These are phyloP conservation scores for Parachaetomium inaequale DNA, from an alignment of 495 filamentous ascomycete genomes.

Conservation along the genomic window DNA sequence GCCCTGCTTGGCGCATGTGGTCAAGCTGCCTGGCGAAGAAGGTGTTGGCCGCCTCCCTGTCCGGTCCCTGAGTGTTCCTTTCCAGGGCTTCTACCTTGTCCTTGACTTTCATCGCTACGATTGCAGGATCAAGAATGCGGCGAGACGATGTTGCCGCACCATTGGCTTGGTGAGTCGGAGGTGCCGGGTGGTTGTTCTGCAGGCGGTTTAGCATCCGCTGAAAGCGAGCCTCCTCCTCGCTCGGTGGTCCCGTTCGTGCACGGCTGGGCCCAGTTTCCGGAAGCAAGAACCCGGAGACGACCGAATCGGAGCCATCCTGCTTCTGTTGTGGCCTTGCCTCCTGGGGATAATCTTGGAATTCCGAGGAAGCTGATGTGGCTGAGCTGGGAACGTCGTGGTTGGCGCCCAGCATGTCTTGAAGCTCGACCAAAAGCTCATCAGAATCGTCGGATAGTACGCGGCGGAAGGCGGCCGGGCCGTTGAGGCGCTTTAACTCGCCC, in stretches of 20 bases:
- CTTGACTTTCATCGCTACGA: slow-evolving; percentile 24
- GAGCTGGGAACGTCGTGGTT: background rate
- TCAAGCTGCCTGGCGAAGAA: background rate
- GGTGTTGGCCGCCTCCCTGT: background rate
- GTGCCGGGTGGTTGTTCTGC: slow-evolving; percentile 1
- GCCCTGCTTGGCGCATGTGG: background rate
- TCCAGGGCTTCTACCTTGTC: background rate
- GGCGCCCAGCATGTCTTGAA: slow-evolving; percentile 4
- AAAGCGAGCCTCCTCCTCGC: slow-evolving; percentile 23
- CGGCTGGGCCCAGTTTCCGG: background rate
- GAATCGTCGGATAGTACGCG: slow-evolving; percentile 6
- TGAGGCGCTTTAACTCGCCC: slow-evolving; percentile 19
- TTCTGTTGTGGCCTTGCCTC: background rate
- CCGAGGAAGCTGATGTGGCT: background rate
- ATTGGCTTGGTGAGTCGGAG: background rate
- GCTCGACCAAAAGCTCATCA: slow-evolving; percentile 7
- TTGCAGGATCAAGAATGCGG: slow-evolving; percentile 19
- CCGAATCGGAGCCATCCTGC: background rate
- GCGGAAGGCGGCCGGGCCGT: background rate
- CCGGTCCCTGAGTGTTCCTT: background rate
- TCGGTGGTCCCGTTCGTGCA: background rate
- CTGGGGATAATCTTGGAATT: background rate
- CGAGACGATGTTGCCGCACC: background rate
- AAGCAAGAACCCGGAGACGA: background rate
- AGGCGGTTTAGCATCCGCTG: slow-evolving; percentile 25